Evolutionary conservation across 345 rosid species (phyloP), one percentile per base, ranked within the genome.

Genomic region (Rhizophora apiculata): DNA sequence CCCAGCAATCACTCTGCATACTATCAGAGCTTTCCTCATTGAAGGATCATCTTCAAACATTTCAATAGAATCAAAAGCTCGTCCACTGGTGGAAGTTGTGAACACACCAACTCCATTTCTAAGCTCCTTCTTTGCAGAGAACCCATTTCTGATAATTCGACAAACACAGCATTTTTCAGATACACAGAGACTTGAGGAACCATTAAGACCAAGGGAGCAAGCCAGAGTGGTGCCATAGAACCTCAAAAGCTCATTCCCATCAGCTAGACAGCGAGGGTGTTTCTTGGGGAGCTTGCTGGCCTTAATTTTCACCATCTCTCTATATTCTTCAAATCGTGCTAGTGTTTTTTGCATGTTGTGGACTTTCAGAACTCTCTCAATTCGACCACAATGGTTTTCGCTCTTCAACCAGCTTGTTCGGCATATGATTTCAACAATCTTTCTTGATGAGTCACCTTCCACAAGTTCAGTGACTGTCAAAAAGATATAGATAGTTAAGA

Each of bases 401-500:
- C 96, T 85, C 76, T 89, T 89, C 36, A 88, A 79, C 99, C 96
- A 91, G 73, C 96, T 91, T 39, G 97, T 86, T 65, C 91, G 76
- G 74, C 99, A 95, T 59, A 95, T 95, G 65, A 95, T 95, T 75
- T 95, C 99, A 29, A 95, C 99, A n/a, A 95, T 95, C 72, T 95
- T 92, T 72, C 99, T 88, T 0, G 99, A 95, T 18, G 99, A 95
- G 68, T 92, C 99, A 0, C 99, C 99, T 81, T 95, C 99, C 64
- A 87, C 86, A 0, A 95, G 96, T 73, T 95, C 99, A n/a, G 99
- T 88, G 49, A 95, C 99, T 92, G 89, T 39, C 64, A 55, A 46
- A 48, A 6, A 37, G 54, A 66, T 37, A 67, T 64, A 70, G 36
- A n/a, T 18, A 37, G 31, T 78, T 39, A 74, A 74, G 37, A 21